Percentiles rank a stretch among this genome's conserved stretches.
Evolutionary conservation across 2,329 filamentous ascomycete genomes (phyloP).

Genomic region (Domatiomyces catenatus): DNA sequence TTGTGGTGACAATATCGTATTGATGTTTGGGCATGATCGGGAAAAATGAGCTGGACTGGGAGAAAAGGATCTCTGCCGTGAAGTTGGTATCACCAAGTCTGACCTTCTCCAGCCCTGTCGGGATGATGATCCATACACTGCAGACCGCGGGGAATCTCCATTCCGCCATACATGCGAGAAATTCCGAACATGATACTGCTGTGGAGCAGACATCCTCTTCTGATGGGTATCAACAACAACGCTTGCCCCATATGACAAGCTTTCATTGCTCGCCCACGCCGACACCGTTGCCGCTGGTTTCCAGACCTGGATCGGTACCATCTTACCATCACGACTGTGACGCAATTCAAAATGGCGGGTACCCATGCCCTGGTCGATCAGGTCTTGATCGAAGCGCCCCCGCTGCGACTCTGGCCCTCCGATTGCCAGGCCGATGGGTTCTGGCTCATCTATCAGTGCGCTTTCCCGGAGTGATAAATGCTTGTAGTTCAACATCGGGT

Average conservation of each 20-base stretch:
- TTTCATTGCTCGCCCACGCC: background rate
- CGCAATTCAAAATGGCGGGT: constrained; percentile 66
- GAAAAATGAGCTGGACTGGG: background rate
- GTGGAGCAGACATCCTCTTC: background rate
- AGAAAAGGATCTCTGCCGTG: background rate
- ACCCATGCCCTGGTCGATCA: constrained; percentile 27
- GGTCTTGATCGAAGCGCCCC: background rate
- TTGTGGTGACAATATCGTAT: background rate
- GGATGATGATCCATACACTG: background rate
- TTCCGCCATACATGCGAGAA: background rate
- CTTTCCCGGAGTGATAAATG: background rate
- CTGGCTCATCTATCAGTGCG: background rate
- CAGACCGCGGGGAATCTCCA: background rate
- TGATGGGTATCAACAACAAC: background rate
- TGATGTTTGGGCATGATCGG: background rate
- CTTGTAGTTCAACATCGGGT: background rate
- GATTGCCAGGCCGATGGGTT: background rate
- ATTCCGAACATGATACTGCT: background rate
- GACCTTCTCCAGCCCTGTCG: background rate
- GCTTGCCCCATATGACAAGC: background rate
- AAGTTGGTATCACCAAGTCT: background rate
- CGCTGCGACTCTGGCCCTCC: background rate
- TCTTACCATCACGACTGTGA: constrained; percentile 9
- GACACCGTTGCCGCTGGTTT: background rate
- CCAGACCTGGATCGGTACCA: constrained; percentile 13